phyloP scores from a whole-genome alignment of 2,329 filamentous ascomycete species.

The Fusarium sp. region DNA sequence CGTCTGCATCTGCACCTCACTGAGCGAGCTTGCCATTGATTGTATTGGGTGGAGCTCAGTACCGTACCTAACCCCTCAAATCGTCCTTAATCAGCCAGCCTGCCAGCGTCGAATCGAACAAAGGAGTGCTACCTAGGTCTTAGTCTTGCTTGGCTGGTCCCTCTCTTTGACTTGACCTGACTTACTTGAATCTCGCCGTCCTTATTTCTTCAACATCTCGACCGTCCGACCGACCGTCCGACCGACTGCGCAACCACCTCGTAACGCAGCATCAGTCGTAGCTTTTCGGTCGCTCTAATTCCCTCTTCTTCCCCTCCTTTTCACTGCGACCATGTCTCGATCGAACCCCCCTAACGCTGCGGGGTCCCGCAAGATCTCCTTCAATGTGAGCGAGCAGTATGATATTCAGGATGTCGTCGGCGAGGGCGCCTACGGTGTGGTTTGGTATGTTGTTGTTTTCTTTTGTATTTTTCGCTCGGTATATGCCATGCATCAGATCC shows the following conservation, averaged over 20 bases:
- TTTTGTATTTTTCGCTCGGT: background rate
- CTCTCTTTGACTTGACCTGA: slow-evolving; percentile 27
- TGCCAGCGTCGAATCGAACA: slow-evolving; percentile 31
- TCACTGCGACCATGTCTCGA: slow-evolving; percentile 62
- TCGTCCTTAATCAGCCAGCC: slow-evolving; percentile 40
- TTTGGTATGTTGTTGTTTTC: slow-evolving; percentile 77
- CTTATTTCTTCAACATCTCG: slow-evolving; percentile 26
- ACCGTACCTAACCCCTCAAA: slow-evolving; percentile 38
- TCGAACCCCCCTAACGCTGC: slow-evolving; percentile 68
- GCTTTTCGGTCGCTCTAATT: slow-evolving; percentile 9
- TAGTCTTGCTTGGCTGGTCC: slow-evolving; percentile 40
- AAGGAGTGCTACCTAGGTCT: slow-evolving; percentile 35
- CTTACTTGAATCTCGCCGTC: slow-evolving; percentile 7
- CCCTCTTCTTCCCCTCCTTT: slow-evolving; percentile 10
- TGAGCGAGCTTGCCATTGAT: slow-evolving; percentile 26
- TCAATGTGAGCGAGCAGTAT: slow-evolving; percentile 99
- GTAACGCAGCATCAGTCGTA: slow-evolving; percentile 12
- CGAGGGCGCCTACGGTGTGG: slow-evolving; percentile 97
- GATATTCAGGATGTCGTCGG: slow-evolving; percentile 99
- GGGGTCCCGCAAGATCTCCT: slow-evolving; percentile 93
- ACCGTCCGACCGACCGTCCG: slow-evolving; percentile 30
- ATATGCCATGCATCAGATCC: background rate
- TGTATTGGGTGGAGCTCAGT: slow-evolving; percentile 41
- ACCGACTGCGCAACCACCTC: slow-evolving; percentile 23
- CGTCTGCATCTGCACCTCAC: slow-evolving; percentile 15